These are phyloP conservation scores for Tricholoma furcatifolium DNA, from an alignment of 768 basidiomycete genomes.

Conservation along the genomic window DNA sequence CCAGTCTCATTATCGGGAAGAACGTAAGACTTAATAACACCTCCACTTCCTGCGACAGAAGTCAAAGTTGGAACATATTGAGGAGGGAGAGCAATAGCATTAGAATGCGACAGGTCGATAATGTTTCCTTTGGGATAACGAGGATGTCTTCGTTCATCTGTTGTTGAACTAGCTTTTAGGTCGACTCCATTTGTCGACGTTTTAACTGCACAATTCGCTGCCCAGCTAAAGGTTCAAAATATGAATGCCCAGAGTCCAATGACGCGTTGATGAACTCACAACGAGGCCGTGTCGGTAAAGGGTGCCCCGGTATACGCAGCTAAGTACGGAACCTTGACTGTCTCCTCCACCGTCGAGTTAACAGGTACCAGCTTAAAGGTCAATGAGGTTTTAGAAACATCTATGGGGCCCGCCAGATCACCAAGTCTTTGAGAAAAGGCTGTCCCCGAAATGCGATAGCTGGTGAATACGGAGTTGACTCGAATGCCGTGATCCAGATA, in stretches of 20 bases:
- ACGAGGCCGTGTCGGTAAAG: constrained; percentile 53
- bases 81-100: constrained; percentile 44
- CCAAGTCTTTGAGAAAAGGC: constrained; percentile 60
- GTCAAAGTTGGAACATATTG: constrained; percentile 48
- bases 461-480: constrained; percentile 60
- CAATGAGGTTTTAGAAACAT: constrained; percentile 44
- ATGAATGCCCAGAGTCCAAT: neutral
- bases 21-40: constrained; percentile 55
- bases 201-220: constrained; percentile 52
- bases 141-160: neutral
- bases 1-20: constrained; percentile 57
- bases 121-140: constrained; percentile 35
- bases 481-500: constrained; percentile 64
- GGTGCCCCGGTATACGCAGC: constrained; percentile 42
- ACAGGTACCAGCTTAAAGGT: constrained; percentile 46
- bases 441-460: constrained; percentile 47
- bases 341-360: constrained; percentile 46
- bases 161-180: constrained; percentile 19
- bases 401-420: constrained; percentile 51
- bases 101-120: constrained; percentile 38
- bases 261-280: constrained; percentile 34
- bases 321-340: constrained; percentile 51
- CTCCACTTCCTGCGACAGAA: constrained; percentile 42
- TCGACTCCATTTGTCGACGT: constrained; percentile 51
- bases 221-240: constrained; percentile 11